A percentile compares a stretch with the other conserved stretches of the same genome.
These are phyloP conservation scores for Kappamyces sp. DNA, from an alignment of 192 early-diverging fungal species.

Conservation along the genomic window DNA sequence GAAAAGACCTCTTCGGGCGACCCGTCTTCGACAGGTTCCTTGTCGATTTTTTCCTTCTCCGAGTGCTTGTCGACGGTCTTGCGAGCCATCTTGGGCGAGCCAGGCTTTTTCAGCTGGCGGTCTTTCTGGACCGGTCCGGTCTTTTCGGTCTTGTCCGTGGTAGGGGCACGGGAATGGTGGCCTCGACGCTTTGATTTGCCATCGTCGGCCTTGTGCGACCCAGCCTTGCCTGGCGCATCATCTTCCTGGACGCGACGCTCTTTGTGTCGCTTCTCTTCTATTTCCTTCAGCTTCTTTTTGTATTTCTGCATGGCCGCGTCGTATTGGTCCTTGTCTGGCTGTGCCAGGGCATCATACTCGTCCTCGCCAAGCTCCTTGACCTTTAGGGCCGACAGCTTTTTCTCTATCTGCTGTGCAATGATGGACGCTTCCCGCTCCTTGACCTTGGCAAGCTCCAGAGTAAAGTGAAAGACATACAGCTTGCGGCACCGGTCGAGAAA, in stretches of 20 bases:
- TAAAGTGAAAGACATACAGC: constrained; percentile 34
- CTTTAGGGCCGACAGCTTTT: constrained; percentile 34
- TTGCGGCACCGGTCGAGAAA: constrained; percentile 32
- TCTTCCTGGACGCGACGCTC: constrained; percentile 46
- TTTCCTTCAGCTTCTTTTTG: constrained; percentile 37
- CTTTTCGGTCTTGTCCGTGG: constrained; percentile 30
- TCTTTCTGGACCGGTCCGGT: constrained; percentile 23
- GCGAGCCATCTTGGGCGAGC: constrained; percentile 34
- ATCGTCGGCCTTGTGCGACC: constrained; percentile 51
- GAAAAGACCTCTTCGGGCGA: constrained; percentile 32
- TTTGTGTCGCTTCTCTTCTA: constrained; percentile 42
- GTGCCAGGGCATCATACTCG: constrained; percentile 48
- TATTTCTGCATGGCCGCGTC: constrained; percentile 39
- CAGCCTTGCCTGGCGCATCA: constrained; percentile 34
- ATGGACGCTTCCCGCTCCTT: constrained; percentile 33
- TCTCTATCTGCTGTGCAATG: constrained; percentile 14
- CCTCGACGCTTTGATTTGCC: constrained; percentile 13
- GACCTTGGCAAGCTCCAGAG: constrained; percentile 34
- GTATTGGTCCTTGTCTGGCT: constrained; percentile 40
- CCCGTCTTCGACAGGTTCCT: constrained; percentile 25
- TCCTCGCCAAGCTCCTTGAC: constrained; percentile 45
- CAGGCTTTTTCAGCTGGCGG: constrained; percentile 11
- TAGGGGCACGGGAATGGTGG: constrained; percentile 7
- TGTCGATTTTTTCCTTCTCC: constrained; percentile 14
- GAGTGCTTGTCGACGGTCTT: constrained; percentile 20